Base-by-base conservation (phyloP, 495 filamentous ascomycete species). In the Cercophora sp. region DNA sequence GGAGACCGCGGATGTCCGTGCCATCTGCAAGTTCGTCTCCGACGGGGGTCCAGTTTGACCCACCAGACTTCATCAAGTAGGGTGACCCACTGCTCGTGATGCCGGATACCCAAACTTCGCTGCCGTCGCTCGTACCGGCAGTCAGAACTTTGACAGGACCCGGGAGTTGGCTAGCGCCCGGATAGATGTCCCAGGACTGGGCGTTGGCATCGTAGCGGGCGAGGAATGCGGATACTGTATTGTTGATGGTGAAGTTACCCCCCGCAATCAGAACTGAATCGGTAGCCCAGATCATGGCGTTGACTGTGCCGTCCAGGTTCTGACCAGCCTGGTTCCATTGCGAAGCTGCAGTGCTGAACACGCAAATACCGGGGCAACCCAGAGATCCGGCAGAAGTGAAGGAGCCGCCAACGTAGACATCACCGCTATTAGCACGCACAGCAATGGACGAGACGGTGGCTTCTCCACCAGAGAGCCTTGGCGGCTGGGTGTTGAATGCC, bases 301-400 rank as follows among this genome's bases (percentile, higher is more conserved):
- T 67, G 26, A 91, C 85, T 46, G 67, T 79, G 16, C 93, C 94
- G 10, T 54, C 64, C 23, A 96, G 68, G 51, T 79, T 83, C 18
- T 75, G 76, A 2, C 88, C 89, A 27, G 89, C 85, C 45, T 85
- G 79, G 58, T 77, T 83, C 91, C 91, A 99, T 57, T 91, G 85
- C 4, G 75, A 79, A 5, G 69, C 72, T 2, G 73, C 61, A 13
- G 83, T 80, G 59, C 85, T 83, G 66, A 85, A 92, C 51, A 85
- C 74, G 70, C 93, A 99, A 18, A 99, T 80, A 36, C 80, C 81
- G 1, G 83, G 79, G 62, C 93, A 99, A 32, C 75, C 82, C 19
- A 96, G 78, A 8, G 85, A 82, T n/a, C 93, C 94, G 24, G 91
- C 94, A 8, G 77, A 75, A 2, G 79, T 73, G 58, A 97, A 98